Evolutionary conservation across 2,329 filamentous ascomycete species (phyloP).

Genomic region (Passalora sequoiae): DNA sequence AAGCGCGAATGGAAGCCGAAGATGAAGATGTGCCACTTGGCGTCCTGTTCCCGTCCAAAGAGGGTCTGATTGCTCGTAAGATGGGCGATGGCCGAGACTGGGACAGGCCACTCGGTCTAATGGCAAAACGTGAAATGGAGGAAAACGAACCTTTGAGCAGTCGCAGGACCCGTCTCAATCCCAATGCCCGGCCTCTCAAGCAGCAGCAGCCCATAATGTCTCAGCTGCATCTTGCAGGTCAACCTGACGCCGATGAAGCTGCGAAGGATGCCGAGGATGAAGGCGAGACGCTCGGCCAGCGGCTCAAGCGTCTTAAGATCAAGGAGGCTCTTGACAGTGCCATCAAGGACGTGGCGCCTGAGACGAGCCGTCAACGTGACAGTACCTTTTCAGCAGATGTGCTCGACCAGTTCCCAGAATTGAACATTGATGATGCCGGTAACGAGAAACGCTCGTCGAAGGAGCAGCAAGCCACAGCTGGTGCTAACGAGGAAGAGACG

Average conservation of each 20-base stretch:
- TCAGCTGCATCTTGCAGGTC: constrained; percentile 27
- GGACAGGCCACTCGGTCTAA: constrained; percentile 65
- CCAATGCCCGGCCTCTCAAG: constrained; percentile 8
- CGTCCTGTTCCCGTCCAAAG: constrained; percentile 64
- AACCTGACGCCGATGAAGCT: constrained; percentile 31
- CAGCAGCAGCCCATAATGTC: constrained; percentile 20
- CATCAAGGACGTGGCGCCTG: constrained; percentile 35
- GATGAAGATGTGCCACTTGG: constrained; percentile 67
- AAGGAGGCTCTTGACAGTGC: constrained; percentile 47
- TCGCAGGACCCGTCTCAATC: constrained; percentile 63
- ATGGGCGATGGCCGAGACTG: constrained; percentile 37
- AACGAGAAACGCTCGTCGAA: constrained; percentile 34
- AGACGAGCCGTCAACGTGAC: constrained; percentile 39
- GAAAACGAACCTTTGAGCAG: constrained; percentile 85
- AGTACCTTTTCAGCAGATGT: constrained; percentile 64
- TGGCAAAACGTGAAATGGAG: constrained; percentile 78
- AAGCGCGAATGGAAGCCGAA: constrained; percentile 34
- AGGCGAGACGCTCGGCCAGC: constrained; percentile 62
- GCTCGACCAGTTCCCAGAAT: constrained; percentile 57
- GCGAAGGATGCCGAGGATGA: constrained; percentile 54
- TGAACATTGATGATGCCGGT: constrained; percentile 38
- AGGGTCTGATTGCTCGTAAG: constrained; percentile 48
- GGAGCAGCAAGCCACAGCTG: constrained; percentile 8
- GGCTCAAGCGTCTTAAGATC: constrained; percentile 60
- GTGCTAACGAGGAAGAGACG: constrained; percentile 62